Evolutionary conservation across 2,329 filamentous ascomycete species (phyloP).

Genomic region (Ascochyta koolunga): DNA sequence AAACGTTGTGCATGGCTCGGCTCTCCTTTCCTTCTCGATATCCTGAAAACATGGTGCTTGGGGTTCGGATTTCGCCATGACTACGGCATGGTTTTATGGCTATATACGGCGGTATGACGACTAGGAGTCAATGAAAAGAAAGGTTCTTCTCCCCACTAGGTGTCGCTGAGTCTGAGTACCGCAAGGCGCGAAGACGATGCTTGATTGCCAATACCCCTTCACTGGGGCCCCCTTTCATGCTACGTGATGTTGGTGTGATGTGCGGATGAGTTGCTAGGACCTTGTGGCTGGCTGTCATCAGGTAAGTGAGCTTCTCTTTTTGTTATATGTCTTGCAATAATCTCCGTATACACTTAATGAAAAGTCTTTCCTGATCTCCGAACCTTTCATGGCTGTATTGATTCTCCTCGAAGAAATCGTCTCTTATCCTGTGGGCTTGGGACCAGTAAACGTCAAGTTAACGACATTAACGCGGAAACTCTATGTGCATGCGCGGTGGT

Average conservation of each 20-base stretch:
- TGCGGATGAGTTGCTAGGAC: conserved; percentile 18
- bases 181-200: conserved; percentile 68
- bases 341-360: background rate
- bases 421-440: too few relatives aligned
- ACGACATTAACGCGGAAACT: too few relatives aligned
- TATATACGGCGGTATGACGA: conserved; percentile 72
- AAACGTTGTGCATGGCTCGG: conserved; percentile 57
- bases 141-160: conserved; percentile 63
- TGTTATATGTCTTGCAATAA: background rate
- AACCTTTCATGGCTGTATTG: too few relatives aligned
- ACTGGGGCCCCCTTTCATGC: conserved; percentile 15
- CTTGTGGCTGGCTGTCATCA: conserved; percentile 17
- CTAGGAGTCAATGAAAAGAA: conserved; percentile 63
- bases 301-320: conserved; percentile 11
- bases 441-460: too few relatives aligned
- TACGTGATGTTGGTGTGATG: conserved; percentile 14
- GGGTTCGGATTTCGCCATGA: conserved; percentile 92
- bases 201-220: conserved; percentile 77
- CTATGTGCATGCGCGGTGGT: too few relatives aligned
- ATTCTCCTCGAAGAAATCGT: too few relatives aligned
- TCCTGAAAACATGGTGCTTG: conserved; percentile 68
- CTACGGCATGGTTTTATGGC: conserved; percentile 81
- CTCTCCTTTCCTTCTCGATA: conserved; percentile 37
- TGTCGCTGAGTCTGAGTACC: conserved; percentile 78
- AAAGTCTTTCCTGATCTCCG: background rate